Evolutionary conservation across 139 green algal species (phyloP), one percentile per base, ranked within the genome.

Genomic region (Zygnema circumcarinatum): DNA sequence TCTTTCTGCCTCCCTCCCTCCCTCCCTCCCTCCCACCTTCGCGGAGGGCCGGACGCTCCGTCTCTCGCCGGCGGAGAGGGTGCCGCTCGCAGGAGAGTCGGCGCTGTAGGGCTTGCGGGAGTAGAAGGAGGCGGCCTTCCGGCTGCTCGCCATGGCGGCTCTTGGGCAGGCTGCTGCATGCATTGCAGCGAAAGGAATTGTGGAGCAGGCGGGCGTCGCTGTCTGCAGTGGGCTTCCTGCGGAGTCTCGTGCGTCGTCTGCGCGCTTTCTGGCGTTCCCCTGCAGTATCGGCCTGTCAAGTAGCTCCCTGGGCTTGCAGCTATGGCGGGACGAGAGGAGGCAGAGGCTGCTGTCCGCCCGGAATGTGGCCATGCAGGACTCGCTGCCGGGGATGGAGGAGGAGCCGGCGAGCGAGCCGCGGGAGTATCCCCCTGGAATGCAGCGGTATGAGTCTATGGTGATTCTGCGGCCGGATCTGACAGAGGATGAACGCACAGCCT

Each of bases 371-470:
- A 87, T 87, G 81, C 42, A 83, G 33, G 81, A 87, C 32, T 87
- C 81, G 22, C 74, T 88, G 39, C 39, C 74, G 29, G 83, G 81
- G 3, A 87, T 88, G 83, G 83, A 88, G 36, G 83, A 88, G 76
- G 83, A 88, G 35, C 47, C 36, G 1, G 78, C 41, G 22, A 83
- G 32, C 20, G 79, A 82, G 35, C 83, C 76, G 2, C 74, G 31
- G 2, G 33, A 88, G 76, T 89, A 89, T 56, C 84, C 84, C 21
- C 81, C 84, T 33, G 84, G 84, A 67, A 32, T 89, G 76, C 29
- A 36, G 25, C 35, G 84, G 22, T 89, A 89, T 32, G 84, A 89
- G 53, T 54, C 84, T 35, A 89, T 89, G 84, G 79, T 89, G n/a
- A 56, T 89, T 82, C n/a, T 89, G 76, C 22, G 84, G 38, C 84